Evolutionary conservation across 805 yeast genomes (phyloP), one percentile per base, ranked within the genome.

Genomic region (Ogataea chonburiensis): DNA sequence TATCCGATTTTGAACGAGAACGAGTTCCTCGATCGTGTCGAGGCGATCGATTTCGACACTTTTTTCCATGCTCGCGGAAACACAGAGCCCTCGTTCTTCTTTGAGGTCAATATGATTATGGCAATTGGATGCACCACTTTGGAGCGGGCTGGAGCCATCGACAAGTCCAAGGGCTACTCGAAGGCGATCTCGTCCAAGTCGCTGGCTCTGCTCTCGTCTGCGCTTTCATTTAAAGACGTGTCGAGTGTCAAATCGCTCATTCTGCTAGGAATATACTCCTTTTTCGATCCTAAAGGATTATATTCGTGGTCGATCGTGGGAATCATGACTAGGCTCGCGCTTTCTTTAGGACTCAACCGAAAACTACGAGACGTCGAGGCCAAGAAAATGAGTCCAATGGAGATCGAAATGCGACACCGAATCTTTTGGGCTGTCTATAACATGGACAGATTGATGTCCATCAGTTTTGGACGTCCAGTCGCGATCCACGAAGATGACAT

Each of bases 291-390:
- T 8, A 53, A 65, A 24, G 76, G 76, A 3, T 60, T 68, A 8
- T 64, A 71, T 16, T 64, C 78, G 1, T 74, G 79, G 81, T 69
- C 72, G 24, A 61, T 74, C 15, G 67, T 70, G 36, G 77, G 80
- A 1, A 49, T 71, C 15, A 56, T 72, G 19, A 59, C 70, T 43
- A 53, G 80, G 45, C 41, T 71, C 31, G 62, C 68, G 0, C 52
- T 72, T 11, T 66, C 70, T 9, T 43, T 73, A 17, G 77, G 78
- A 2, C 51, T 75, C 19, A 70, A 75, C 46, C 65, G 73, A 34
- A 62, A 56, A 17, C 37, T 66, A 2, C 37, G 56, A 20, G 46
- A 43, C 5, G 50, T 45, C 11, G 63, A 58, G 32, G 49, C 55
- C 35, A 57, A 47, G 37, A 50, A 39, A 14, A 49, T 57, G 52